Base-by-base conservation (phyloP, 2,329 filamentous ascomycete genomes). In the Pseudogymnoascus sp. region DNA sequence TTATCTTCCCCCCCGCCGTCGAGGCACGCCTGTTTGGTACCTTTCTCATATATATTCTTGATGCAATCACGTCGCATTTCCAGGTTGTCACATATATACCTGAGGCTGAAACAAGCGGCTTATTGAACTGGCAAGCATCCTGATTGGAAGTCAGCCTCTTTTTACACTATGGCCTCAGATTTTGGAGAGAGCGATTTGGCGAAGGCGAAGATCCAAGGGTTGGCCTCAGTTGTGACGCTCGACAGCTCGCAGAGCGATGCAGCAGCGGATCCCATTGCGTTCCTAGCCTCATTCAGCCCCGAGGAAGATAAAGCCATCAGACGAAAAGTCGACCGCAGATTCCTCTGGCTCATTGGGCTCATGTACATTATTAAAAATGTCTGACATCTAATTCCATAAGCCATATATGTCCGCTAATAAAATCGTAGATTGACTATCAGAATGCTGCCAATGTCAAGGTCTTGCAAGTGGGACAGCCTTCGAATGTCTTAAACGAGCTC, bases 291-390 rank as follows among this genome's bases (percentile, higher is more conserved):
- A 0, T 78, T 78, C 63, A 73, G 71, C 5, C 69, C 71, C 0
- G 72, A 74, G 55, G 75, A 78, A 58, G 76, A 76, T 58, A 71
- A 68, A 33, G 63, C 66, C 0, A 75, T 78, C 63, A 75, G 75
- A 70, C 67, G 70, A 58, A 79, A 78, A 64, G 75, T 79, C 3
- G 72, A 77, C 59, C 62, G 66, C 55, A 68, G 71, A 8, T 76
- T 78, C 62, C 63, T 76, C 4, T 64, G 72, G 14, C 67, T 78
- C 6, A 76, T 78, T 39, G 75, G 73, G 1, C 62, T 76, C 5
- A 74, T 77, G 68, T 78, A 75, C 64, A 71, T 78, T 67, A 73
- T 78, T 60, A 79, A 79, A 60, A 72, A 75, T 63, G 72, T 75
- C 61, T 52, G 68, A 61, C 55, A 58, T 60, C 33, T 52, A 45